Evolutionary conservation across 768 basidiomycete species (phyloP).

Genomic region (Trametes meyenii): DNA sequence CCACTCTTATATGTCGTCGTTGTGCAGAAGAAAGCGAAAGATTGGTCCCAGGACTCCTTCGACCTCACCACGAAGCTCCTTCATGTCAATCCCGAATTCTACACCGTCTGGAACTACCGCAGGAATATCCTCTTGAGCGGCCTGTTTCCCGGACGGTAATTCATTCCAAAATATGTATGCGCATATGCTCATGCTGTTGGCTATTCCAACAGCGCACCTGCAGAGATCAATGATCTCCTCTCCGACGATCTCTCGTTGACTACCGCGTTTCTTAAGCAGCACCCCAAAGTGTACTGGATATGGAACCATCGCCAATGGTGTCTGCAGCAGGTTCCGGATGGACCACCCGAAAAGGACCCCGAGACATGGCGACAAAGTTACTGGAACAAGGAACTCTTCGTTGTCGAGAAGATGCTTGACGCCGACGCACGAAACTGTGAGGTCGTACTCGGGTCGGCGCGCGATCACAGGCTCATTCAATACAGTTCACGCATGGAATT

Average conservation of each 20-base stretch:
- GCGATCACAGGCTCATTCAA: background rate
- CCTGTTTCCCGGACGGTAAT: conserved; percentile 67
- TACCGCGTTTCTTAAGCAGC: conserved; percentile 72
- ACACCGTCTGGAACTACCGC: conserved; percentile 96
- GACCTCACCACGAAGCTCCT: conserved; percentile 77
- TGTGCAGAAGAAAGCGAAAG: conserved; percentile 64
- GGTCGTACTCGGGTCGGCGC: conserved; percentile 29
- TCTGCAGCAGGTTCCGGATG: conserved; percentile 80
- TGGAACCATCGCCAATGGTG: conserved; percentile 99
- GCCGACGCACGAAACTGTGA: conserved; percentile 91
- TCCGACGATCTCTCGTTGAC: conserved; percentile 80
- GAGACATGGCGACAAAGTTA: conserved; percentile 75
- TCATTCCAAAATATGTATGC: conserved; percentile 13
- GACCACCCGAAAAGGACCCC: conserved; percentile 55
- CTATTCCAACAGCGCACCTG: conserved; percentile 48
- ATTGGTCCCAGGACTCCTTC: conserved; percentile 76
- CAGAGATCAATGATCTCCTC: conserved; percentile 65
- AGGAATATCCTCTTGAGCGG: conserved; percentile 75
- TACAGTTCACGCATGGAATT: conserved; percentile 93
- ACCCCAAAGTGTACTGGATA: conserved; percentile 98
- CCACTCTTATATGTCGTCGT: conserved; percentile 9
- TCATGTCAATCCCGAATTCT: conserved; percentile 90
- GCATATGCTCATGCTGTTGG: background rate
- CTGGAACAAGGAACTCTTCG: conserved; percentile 85
- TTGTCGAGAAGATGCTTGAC: conserved; percentile 92